Percentiles rank a stretch among this genome's conserved stretches.
phyloP scores from a whole-genome alignment of 495 filamentous ascomycete genomes.

The Penicillium ucsense region DNA sequence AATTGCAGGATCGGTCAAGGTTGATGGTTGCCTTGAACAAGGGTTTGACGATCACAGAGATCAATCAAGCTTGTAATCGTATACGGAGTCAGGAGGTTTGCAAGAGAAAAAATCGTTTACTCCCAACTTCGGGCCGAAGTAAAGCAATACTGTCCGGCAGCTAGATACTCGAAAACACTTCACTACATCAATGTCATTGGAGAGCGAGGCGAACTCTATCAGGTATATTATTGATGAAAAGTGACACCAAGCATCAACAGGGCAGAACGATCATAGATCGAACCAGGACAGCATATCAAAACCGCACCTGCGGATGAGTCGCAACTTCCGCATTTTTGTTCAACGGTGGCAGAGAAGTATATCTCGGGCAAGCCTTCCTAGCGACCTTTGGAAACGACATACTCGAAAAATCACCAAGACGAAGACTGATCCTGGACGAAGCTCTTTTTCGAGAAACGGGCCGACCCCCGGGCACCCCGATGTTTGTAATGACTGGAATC shows the following conservation, averaged over 20 bases:
- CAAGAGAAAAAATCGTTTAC: background rate
- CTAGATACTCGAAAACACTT: background rate
- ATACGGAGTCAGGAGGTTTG: background rate
- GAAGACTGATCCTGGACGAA: conserved; percentile 12
- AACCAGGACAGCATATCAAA: conserved; percentile 1
- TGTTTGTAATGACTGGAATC: background rate
- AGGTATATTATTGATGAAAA: too few species aligned
- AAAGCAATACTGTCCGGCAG: background rate
- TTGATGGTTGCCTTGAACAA: too few species aligned
- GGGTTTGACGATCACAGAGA: too few species aligned
- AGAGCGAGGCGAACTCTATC: background rate
- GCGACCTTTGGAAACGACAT: conserved; percentile 4
- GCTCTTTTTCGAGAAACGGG: conserved; percentile 7
- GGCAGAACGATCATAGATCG: too few species aligned
- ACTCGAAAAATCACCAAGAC: conserved; percentile 7
- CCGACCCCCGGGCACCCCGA: background rate
- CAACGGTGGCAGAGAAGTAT: conserved; percentile 14
- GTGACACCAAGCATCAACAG: too few species aligned
- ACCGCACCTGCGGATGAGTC: conserved; percentile 15
- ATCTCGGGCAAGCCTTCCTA: conserved; percentile 8
- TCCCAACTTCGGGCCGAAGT: background rate
- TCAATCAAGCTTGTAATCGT: background rate
- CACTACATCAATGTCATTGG: background rate
- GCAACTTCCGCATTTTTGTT: conserved; percentile 5
- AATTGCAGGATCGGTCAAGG: too few species aligned